Base-by-base conservation (phyloP, 805 yeast genomes). In the Starmerella geochares region DNA sequence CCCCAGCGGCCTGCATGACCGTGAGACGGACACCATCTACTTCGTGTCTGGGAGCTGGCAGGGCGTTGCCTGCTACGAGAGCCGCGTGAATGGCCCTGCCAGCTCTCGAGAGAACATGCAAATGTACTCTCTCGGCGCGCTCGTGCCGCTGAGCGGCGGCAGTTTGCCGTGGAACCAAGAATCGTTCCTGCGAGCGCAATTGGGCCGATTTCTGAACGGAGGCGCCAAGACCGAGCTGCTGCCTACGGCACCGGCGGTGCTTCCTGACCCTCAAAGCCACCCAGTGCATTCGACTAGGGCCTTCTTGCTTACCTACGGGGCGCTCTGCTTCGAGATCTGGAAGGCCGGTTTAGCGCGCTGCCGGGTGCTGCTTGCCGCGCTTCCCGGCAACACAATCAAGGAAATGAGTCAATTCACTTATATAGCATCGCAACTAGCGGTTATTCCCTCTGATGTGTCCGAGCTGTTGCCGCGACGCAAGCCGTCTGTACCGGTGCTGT, bases 1-100 rank as follows among this genome's bases (percentile, higher is more conserved):
- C 39, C 87, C 87, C 0, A 78, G 85, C 0, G 86, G 88, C 1
- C 66, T 80, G 2, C 87, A 81, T 58, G 70, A 75, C 13, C 68
- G 69, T 2, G 62, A 63, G 19, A 50, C 58, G 13, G 87, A 81
- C 58, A 73, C 76, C 1, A 69, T 81, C 1, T 74, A 76, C 47
- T 80, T 81, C 63, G 72, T 46, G 31, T 45, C 47, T 13, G 60
- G 59, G 8, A 27, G 37, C n/a, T 49, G 39, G 35, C 43, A 45
- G 16, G 63, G 63, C 36, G 46, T 54, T 17, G 58, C 63, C 1
- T 56, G 50, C 9, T 60, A 52, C 42, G 53, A 45, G 39, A 43
- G 54, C 8, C 51, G 54, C 3, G 16, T 47, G 2, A 13, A 14
- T 20, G 54, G 46, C 31, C 27, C 41, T 10, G 39, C 47, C 2